phyloP scores from a whole-genome alignment of 768 basidiomycete genomes.

The Megacollybia marginata region DNA sequence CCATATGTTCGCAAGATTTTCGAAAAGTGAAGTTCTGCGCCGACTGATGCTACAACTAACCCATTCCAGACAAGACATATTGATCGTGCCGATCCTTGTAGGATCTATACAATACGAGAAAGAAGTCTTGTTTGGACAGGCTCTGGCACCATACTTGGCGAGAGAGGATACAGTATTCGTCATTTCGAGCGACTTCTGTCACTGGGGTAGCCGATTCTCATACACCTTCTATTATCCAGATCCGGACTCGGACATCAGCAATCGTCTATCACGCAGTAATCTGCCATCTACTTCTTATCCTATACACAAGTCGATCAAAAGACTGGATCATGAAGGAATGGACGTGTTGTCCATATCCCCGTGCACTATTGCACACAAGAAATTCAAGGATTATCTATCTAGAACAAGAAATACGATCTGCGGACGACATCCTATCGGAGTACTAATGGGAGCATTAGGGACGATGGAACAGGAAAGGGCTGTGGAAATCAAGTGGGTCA shows the following conservation, averaged over 20 bases:
- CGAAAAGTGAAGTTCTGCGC: constrained; percentile 43
- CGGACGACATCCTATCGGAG: constrained; percentile 92
- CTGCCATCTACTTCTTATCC: constrained; percentile 42
- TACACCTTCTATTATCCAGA: constrained; percentile 85
- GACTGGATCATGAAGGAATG: constrained; percentile 86
- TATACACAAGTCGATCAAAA: constrained; percentile 77
- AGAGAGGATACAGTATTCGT: constrained; percentile 80
- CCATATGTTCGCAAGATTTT: constrained; percentile 86
- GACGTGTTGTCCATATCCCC: constrained; percentile 55
- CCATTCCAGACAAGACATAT: constrained; percentile 54
- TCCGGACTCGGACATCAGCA: constrained; percentile 36
- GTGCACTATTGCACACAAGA: constrained; percentile 44
- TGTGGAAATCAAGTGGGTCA: constrained; percentile 66
- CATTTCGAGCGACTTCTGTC: constrained; percentile 95
- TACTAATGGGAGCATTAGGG: constrained; percentile 73
- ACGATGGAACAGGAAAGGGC: constrained; percentile 39
- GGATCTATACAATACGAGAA: constrained; percentile 59
- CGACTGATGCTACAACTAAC: background rate
- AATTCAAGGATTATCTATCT: constrained; percentile 61
- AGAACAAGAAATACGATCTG: constrained; percentile 93
- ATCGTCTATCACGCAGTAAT: constrained; percentile 41
- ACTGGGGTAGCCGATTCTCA: constrained; percentile 87
- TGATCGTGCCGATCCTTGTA: constrained; percentile 85
- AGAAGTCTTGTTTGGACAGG: constrained; percentile 57
- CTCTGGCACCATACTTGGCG: constrained; percentile 77